phyloP scores from a whole-genome alignment of 2,329 filamentous ascomycete genomes.

The Fusarium pseudoanthophilum region DNA sequence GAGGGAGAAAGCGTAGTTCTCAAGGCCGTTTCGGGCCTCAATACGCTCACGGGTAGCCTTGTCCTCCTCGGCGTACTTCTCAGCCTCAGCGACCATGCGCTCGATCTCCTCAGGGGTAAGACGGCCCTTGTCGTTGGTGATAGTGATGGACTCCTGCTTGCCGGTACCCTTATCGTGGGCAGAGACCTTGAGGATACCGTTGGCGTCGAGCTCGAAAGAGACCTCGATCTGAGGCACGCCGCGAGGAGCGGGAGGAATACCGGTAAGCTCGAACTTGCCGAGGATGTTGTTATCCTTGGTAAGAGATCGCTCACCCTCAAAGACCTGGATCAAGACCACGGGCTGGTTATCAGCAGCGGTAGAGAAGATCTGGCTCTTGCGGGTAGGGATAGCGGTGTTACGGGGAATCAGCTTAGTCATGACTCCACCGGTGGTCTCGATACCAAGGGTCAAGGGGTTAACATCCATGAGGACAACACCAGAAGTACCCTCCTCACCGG shows the following conservation, averaged over 20 bases:
- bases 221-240: conserved; percentile 99
- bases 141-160: conserved; percentile 97
- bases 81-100: conserved; percentile 98
- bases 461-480: conserved; percentile 95
- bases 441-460: conserved; percentile 95
- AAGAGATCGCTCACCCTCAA: conserved; percentile 90
- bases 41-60: conserved; percentile 98
- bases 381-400: conserved; percentile 93
- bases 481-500: conserved; percentile 84
- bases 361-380: conserved; percentile 98
- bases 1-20: conserved; percentile 99
- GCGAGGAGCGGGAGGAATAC: conserved; percentile 93
- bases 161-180: conserved; percentile 98
- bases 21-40: conserved; percentile 93
- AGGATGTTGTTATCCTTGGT: conserved; percentile 98
- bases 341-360: conserved; percentile 97
- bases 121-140: conserved; percentile 99
- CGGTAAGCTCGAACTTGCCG: conserved; percentile 97
- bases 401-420: conserved; percentile 97
- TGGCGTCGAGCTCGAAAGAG: conserved; percentile 96
- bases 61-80: conserved; percentile 99
- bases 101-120: conserved; percentile 97
- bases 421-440: conserved; percentile 96
- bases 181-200: conserved; percentile 97
- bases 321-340: conserved; percentile 94